Evolutionary conservation across 768 basidiomycete species (phyloP).

Genomic region (Lentinula aciculospora): DNA sequence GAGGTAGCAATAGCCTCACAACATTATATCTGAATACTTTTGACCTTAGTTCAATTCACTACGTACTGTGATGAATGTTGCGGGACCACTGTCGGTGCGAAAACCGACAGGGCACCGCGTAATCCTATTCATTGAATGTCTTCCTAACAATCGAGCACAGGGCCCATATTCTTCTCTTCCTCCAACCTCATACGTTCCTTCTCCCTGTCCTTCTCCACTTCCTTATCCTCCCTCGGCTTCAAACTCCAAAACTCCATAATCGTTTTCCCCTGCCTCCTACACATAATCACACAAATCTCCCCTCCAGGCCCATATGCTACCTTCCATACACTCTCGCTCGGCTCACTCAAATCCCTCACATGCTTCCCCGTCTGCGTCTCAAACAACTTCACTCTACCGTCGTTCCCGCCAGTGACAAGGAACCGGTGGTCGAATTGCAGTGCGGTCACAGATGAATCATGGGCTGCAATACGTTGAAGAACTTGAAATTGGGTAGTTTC

Average conservation of each 20-base stretch:
- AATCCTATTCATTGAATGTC: not conserved
- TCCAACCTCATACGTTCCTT: not conserved
- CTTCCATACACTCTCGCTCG: slow-evolving; percentile 85
- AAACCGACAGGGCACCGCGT: no score
- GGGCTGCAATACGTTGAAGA: slow-evolving; percentile 73
- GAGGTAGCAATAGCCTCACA: no score
- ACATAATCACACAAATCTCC: slow-evolving; percentile 73
- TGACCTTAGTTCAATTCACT: no score
- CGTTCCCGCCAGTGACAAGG: slow-evolving; percentile 81
- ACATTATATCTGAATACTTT: no score
- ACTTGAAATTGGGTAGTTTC: slow-evolving; percentile 27
- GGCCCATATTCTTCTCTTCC: not conserved
- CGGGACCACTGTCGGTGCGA: no score
- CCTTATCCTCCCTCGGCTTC: slow-evolving; percentile 32
- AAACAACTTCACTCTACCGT: slow-evolving; percentile 75
- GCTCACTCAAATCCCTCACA: slow-evolving; percentile 73
- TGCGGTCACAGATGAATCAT: slow-evolving; percentile 82
- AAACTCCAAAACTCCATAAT: slow-evolving; percentile 87
- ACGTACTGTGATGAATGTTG: no score
- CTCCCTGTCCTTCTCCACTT: not conserved
- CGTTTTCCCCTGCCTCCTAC: slow-evolving; percentile 74
- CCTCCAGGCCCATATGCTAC: slow-evolving; percentile 61
- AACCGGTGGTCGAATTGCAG: slow-evolving; percentile 83
- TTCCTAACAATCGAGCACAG: not conserved
- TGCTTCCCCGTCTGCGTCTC: slow-evolving; percentile 58